Evolutionary conservation across 345 rosid species (phyloP), one percentile per base, ranked within the genome.

Genomic region (Hypericum androsaemum): DNA sequence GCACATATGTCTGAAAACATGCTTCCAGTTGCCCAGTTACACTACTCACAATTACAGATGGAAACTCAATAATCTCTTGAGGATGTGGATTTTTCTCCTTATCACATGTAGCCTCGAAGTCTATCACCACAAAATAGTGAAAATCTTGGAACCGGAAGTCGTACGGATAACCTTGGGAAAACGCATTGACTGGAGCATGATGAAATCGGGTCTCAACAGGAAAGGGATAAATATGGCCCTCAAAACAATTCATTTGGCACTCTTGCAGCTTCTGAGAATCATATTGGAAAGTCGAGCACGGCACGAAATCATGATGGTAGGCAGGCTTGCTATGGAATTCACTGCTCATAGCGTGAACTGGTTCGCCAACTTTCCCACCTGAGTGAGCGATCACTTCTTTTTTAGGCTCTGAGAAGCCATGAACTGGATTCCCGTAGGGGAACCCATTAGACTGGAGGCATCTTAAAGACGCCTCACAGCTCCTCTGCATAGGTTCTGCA

Each of bases 31-130:
- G 70, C 17, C 75, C 75, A 40, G 75, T 74, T 44, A 55, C 53
- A 64, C 75, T 66, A 56, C 70, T 74, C 59, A 74, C 79, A 22
- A 74, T 66, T 53, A 74, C 79, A 50, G 75, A 70, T 22, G 79
- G 79, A 62, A 74, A 74, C 70, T 74, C 79, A 7, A 74, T 74
- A 35, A 74, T 74, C 67, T 74, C 79, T 43, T 74, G 79, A 10
- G 79, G 79, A 49, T 74, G 75, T n/a, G 79, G 79, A 51, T 66
- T 74, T 64, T 52, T 70, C 53, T 60, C 79, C 65, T 64, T 70
- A 60, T 70, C 79, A 55, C 79, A 67, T 47, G 79, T 74, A 40
- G 75, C 79, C 74, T 74, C 79, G 37, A 74, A 70, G 63, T 74
- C 79, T 49, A 74, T 70, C 57, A 74, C 73, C 58, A 74, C 75